Percentiles rank a stretch among this genome's conserved stretches.
Conservation (phyloP, 805 yeast genomes). For the Brettanomyces custersianus region DNA sequence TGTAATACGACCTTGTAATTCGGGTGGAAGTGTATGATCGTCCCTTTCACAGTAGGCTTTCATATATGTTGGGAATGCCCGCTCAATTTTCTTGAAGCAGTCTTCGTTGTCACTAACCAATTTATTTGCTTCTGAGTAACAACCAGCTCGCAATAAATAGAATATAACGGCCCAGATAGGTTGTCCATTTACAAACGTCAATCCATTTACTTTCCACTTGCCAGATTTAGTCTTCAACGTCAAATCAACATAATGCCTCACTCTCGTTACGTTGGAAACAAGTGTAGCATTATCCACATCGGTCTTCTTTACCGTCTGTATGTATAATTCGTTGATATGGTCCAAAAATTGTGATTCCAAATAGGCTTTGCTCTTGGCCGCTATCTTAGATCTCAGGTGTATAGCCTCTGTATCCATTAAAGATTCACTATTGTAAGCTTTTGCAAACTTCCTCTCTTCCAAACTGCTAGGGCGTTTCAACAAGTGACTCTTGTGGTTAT, state of each 20-base stretch:
- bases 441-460: constrained; percentile 26
- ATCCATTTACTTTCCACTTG: constrained; percentile 42
- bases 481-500: not conserved
- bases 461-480: not conserved
- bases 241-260: constrained; percentile 50
- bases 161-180: constrained; percentile 95
- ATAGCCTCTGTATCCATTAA: constrained; percentile 23
- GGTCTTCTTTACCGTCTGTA: constrained; percentile 24
- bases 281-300: constrained; percentile 21
- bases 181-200: constrained; percentile 64
- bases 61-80: constrained; percentile 72
- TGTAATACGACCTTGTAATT: constrained; percentile 58
- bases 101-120: constrained; percentile 55
- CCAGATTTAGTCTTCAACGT: constrained; percentile 30
- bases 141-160: constrained; percentile 79
- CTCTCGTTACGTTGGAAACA: constrained; percentile 54
- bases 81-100: constrained; percentile 76
- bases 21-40: constrained; percentile 50
- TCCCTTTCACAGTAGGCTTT: constrained; percentile 54
- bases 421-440: constrained; percentile 19
- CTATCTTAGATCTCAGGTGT: constrained; percentile 35
- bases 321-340: constrained; percentile 58
- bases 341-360: constrained; percentile 73
- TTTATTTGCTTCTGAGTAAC: constrained; percentile 66
- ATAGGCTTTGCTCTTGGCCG: constrained; percentile 45